phyloP scores from a whole-genome alignment of 371 early-diverging fungal genomes.

The Apophysomyces ossiformis region DNA sequence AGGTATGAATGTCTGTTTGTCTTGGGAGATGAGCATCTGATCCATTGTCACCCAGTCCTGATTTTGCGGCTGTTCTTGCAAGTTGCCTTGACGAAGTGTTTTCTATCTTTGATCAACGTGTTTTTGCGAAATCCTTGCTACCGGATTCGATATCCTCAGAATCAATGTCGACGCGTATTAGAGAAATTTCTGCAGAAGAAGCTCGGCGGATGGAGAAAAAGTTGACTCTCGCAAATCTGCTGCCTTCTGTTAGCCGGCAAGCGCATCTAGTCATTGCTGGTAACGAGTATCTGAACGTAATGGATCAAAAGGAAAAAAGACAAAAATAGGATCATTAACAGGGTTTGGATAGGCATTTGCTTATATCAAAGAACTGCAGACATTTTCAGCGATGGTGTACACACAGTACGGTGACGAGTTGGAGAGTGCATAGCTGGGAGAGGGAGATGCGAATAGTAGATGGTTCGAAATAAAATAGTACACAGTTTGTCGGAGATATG shows the following conservation, averaged over 20 bases:
- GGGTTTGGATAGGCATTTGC: conserved; percentile 52
- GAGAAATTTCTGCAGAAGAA: conserved; percentile 31
- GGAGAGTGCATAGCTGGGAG: background rate
- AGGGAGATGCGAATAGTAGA: background rate
- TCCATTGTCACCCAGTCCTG: conserved; percentile 45
- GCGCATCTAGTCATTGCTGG: conserved; percentile 83
- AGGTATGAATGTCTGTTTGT: conserved; percentile 44
- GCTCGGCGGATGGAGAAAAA: conserved; percentile 35
- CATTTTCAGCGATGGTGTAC: conserved; percentile 76
- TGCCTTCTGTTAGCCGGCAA: conserved; percentile 79
- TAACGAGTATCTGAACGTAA: conserved; percentile 82
- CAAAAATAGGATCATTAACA: background rate
- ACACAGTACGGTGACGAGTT: conserved; percentile 62
- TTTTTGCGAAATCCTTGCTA: conserved; percentile 37
- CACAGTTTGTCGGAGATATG: background rate
- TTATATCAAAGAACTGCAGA: conserved; percentile 73
- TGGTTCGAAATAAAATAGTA: conserved; percentile 2
- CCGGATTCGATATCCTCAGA: conserved; percentile 30
- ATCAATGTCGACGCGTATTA: conserved; percentile 27
- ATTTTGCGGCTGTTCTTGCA: conserved; percentile 58
- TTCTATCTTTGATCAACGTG: conserved; percentile 52
- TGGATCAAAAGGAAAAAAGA: background rate
- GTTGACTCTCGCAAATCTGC: conserved; percentile 73
- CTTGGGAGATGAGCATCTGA: background rate
- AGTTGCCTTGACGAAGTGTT: conserved; percentile 67